Percentiles rank a stretch among this genome's conserved stretches.
Evolutionary conservation across 768 basidiomycete genomes (phyloP).

Genomic region (Suillus spraguei): DNA sequence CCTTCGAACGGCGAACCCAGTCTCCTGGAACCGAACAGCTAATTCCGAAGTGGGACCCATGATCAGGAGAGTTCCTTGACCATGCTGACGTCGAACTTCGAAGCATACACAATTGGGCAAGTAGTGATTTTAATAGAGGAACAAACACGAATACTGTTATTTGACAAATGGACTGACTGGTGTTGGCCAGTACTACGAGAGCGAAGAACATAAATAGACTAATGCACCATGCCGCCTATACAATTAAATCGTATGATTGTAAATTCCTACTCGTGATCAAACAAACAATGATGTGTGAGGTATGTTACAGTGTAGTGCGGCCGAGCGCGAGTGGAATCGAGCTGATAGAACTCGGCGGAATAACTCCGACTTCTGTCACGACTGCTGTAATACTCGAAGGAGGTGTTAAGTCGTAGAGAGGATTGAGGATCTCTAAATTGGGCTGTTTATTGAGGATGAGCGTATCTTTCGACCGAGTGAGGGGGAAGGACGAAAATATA

Average conservation of each 20-base stretch:
- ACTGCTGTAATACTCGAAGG: conserved; percentile 92
- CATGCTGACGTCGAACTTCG: background rate
- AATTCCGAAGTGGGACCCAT: background rate
- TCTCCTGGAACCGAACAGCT: background rate
- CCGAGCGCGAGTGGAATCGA: conserved; percentile 73
- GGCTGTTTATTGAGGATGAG: conserved; percentile 35
- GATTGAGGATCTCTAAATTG: conserved; percentile 78
- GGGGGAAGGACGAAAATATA: conserved; percentile 24
- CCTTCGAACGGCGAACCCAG: background rate
- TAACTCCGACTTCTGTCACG: conserved; percentile 95
- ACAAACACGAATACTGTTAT: background rate
- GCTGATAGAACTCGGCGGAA: conserved; percentile 89
- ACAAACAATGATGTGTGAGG: conserved; percentile 1
- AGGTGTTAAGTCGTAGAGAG: conserved; percentile 93
- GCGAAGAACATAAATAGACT: background rate
- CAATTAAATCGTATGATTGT: conserved; percentile 6
- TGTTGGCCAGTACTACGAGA: background rate
- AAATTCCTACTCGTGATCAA: background rate
- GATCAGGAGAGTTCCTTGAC: background rate
- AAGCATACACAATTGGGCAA: background rate
- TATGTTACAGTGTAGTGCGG: conserved; percentile 14
- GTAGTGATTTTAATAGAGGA: background rate
- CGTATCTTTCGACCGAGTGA: conserved; percentile 12
- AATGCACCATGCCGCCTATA: background rate
- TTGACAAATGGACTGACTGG: background rate